phyloP scores from a whole-genome alignment of 345 rosid genomes.

The Corchorus olitorius region DNA sequence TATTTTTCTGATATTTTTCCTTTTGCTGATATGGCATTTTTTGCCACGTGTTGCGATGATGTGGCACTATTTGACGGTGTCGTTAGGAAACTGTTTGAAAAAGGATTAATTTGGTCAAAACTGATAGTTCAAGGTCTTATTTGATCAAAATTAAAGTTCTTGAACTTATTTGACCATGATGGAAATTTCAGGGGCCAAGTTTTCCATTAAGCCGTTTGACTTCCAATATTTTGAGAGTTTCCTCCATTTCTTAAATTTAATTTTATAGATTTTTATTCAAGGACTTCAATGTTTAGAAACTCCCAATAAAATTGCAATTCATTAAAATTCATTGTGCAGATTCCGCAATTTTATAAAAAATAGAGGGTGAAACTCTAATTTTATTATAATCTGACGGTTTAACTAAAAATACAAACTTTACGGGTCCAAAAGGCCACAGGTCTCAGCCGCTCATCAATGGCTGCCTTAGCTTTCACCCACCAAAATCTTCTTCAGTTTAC shows the following conservation, averaged over 20 bases:
- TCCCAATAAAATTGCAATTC: neutral
- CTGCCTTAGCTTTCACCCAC: slow-evolving; percentile 45
- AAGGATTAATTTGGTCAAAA: no score
- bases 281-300: neutral
- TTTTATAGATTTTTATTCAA: neutral
- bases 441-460: slow-evolving; percentile 35
- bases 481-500: slow-evolving; percentile 22
- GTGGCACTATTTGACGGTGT: no score
- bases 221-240: no score
- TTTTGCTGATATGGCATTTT: no score
- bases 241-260: neutral
- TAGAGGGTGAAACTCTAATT: neutral
- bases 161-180: no score
- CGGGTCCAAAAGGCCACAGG: neutral
- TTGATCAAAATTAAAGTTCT: no score
- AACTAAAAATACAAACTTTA: neutral
- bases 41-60: no score
- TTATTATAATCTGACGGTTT: neutral
- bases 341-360: neutral
- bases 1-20: no score
- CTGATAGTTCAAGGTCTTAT: no score
- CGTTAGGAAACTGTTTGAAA: no score
- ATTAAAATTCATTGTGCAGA: neutral
- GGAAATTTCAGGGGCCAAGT: no score
- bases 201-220: no score